These are phyloP conservation scores for Thelonectria rubi DNA, from an alignment of 2,329 filamentous ascomycete genomes.

Conservation along the genomic window DNA sequence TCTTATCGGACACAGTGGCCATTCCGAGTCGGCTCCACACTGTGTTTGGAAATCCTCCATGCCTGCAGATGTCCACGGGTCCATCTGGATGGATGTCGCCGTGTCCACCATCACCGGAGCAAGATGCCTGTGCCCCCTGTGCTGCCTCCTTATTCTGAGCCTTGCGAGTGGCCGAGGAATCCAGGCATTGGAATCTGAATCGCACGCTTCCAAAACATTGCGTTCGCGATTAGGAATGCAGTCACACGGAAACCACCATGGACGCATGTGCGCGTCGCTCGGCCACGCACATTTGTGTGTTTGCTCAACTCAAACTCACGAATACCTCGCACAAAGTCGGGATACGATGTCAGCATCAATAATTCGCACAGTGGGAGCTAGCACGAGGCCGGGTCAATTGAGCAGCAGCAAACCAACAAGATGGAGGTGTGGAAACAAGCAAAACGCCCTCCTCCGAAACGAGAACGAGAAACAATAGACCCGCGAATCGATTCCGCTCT, in stretches of 20 bases:
- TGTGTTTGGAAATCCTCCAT: slow-evolving; percentile 11
- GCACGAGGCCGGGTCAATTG: background rate
- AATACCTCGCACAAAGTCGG: background rate
- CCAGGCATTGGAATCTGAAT: background rate
- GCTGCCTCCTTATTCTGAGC: no score
- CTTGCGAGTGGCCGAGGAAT: background rate
- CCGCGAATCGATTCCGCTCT: background rate
- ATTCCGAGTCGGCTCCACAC: slow-evolving; percentile 2
- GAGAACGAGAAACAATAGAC: slow-evolving; percentile 8
- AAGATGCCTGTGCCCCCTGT: no score
- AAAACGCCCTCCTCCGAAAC: slow-evolving; percentile 4
- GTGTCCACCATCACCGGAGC: background rate
- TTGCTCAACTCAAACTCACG: background rate
- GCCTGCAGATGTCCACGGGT: slow-evolving; percentile 7
- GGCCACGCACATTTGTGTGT: background rate
- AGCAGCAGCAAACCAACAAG: slow-evolving; percentile 3
- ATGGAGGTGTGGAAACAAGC: slow-evolving; percentile 27
- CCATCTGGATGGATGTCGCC: background rate
- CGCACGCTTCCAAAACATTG: background rate
- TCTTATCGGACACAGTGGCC: slow-evolving; percentile 24
- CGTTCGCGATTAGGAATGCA: background rate
- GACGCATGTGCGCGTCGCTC: background rate
- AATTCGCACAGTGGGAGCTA: slow-evolving; percentile 22
- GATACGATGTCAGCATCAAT: slow-evolving; percentile 5
- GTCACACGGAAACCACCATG: background rate